phyloP scores from a whole-genome alignment of 208 protist genomes.

The Crithidia bombi region DNA sequence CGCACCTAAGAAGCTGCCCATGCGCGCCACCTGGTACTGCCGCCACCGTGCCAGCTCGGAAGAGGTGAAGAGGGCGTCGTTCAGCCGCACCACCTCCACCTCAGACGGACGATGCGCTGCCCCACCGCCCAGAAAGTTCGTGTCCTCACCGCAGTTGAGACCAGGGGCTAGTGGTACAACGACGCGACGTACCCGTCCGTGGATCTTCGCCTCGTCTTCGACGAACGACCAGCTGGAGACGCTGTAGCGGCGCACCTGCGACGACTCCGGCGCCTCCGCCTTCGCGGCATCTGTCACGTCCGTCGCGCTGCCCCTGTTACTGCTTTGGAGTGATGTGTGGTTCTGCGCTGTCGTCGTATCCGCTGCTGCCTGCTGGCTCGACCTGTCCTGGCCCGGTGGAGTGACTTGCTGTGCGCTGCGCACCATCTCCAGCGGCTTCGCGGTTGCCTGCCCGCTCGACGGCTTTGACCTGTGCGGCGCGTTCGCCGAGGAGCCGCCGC shows the following conservation, averaged over 20 bases:
- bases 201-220: slow-evolving; percentile 14
- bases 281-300: background rate
- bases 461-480: background rate
- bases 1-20: slow-evolving; percentile 25
- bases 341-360: background rate
- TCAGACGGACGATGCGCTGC: background rate
- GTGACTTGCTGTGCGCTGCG: background rate
- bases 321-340: background rate
- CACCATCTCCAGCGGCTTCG: background rate
- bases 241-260: slow-evolving; percentile 13
- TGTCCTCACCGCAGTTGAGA: background rate
- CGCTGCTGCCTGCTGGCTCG: background rate
- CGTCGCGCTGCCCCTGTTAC: background rate
- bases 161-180: background rate
- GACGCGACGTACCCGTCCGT: slow-evolving; percentile 6
- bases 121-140: background rate
- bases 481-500: background rate
- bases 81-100: slow-evolving; percentile 39
- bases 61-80: slow-evolving; percentile 37
- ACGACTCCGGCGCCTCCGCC: background rate
- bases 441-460: background rate
- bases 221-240: slow-evolving; percentile 14
- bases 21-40: slow-evolving; percentile 24
- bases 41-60: slow-evolving; percentile 39
- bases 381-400: background rate